Evolutionary conservation across 164 flowering plant species (phyloP), one percentile per base, ranked within the genome.

Genomic region (Kalanchoe fedtschenkoi): DNA sequence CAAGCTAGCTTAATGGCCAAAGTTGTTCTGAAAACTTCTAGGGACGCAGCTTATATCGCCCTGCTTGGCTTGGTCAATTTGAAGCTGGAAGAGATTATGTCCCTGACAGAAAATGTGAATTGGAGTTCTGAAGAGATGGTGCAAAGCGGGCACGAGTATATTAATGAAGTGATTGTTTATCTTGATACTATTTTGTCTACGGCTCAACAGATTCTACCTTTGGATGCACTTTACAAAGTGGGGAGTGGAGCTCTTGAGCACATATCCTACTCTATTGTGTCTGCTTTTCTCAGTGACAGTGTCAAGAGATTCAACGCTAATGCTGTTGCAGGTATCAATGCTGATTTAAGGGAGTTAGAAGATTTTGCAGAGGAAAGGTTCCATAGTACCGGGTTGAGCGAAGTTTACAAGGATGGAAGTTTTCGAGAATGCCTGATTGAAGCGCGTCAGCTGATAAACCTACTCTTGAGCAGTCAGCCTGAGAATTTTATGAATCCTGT

Each of bases 401-500:
- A 88, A 65, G 65, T 75, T 17, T 76, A 80, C 68, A 76, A 71
- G 60, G 95, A 80, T 32, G 88, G 84, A 44, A 83, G 81, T 62
- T 77, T 88, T 41, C 76, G 74, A 63, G 72, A 74, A 34, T 83
- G 79, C 70, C 77, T 91, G 71, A 54, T 80, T 5, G 95, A 87
- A 75, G 88, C 84, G 0, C 82, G 98, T 6, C 98, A 91, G 64
- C 66, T 91, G 77, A 53, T 84, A 65, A 84, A 87, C 72, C 89
- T 91, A 70, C 71, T 89, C 30, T 51, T 79, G 68, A 91, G 96
- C 77, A 84, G 76, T 70, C 91, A 84, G 69, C 91, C 96, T 0
- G 98, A 91, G 72, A 87, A 80, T 70, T 91, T 87, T 70, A 78
- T 85, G 93, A 86, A 87, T 78, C 96, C 92, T 38, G 98, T 84